Percentiles rank a stretch among this genome's conserved stretches.
Evolutionary conservation across 257 asterid genomes (phyloP).

Genomic region (Solanum habrochaites): DNA sequence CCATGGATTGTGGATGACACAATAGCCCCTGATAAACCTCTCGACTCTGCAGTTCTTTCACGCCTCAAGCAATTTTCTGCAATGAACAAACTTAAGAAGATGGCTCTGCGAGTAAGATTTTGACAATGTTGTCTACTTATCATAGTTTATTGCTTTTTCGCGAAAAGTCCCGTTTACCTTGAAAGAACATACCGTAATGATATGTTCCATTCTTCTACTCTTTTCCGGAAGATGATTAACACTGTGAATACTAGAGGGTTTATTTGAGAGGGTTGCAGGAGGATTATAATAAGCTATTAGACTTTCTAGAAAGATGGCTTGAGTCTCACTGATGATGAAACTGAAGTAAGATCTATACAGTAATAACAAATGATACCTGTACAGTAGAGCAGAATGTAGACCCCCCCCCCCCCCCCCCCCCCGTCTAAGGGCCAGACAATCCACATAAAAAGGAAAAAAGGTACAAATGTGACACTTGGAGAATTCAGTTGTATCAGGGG

Average conservation of each 20-base stretch:
- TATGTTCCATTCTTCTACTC: background rate
- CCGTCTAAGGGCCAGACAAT: background rate
- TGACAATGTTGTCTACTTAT: background rate
- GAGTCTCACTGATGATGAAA: background rate
- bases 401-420: no score
- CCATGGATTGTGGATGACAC: slow-evolving; percentile 94
- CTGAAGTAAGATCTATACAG: background rate
- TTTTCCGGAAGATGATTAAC: background rate
- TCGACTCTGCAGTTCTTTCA: slow-evolving; percentile 90
- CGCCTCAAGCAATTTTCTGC: slow-evolving; percentile 96
- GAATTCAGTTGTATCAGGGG: background rate
- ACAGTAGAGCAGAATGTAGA: background rate
- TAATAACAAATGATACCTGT: background rate
- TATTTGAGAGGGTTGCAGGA: background rate
- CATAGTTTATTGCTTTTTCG: background rate
- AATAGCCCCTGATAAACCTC: slow-evolving; percentile 91
- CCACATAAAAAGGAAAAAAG: background rate
- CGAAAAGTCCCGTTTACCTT: background rate
- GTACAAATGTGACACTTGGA: background rate
- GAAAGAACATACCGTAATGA: background rate
- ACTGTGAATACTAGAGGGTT: background rate
- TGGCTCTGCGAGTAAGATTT: slow-evolving; percentile 83
- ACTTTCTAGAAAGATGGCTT: background rate
- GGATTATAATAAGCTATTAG: background rate
- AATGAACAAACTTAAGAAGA: slow-evolving; percentile 94